These are phyloP conservation scores for Yamadazyma trypodendri DNA, from an alignment of 1,139 yeast genomes.

Conservation along the genomic window DNA sequence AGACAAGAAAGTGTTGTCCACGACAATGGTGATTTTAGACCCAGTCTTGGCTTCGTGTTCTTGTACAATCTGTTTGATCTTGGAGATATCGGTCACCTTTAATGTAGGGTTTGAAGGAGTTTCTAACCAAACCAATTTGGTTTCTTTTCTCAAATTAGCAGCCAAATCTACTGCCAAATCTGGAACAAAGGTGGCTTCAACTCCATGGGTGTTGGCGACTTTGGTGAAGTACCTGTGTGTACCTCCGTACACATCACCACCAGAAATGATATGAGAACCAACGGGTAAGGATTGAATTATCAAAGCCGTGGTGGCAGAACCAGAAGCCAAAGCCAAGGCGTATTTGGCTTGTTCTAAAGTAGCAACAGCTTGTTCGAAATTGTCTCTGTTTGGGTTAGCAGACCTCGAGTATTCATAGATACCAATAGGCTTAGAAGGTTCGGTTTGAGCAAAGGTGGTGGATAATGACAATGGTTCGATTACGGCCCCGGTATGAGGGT, in stretches of 20 bases:
- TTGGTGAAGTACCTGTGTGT: conserved; percentile 89
- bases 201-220: conserved; percentile 81
- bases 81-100: conserved; percentile 67
- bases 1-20: conserved; percentile 92
- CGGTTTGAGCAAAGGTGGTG: conserved; percentile 80
- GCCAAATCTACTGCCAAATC: conserved; percentile 62
- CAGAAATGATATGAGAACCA: conserved; percentile 73
- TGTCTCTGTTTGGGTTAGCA: conserved; percentile 85
- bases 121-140: conserved; percentile 84
- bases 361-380: conserved; percentile 79
- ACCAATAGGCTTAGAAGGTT: conserved; percentile 78
- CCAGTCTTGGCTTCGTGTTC: conserved; percentile 48
- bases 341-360: conserved; percentile 74
- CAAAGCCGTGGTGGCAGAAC: conserved; percentile 84
- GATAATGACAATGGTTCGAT: conserved; percentile 82
- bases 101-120: conserved; percentile 89
- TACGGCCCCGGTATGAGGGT: conserved; percentile 80
- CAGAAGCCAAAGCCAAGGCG: conserved; percentile 81
- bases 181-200: conserved; percentile 65
- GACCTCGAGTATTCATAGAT: conserved; percentile 84
- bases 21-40: conserved; percentile 60
- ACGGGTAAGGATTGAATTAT: conserved; percentile 72
- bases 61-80: conserved; percentile 53
- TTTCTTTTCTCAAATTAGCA: conserved; percentile 54
- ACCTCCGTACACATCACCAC: conserved; percentile 92